Evolutionary conservation across 1,284 basidiomycete species (phyloP).

Genomic region (Austroboletus niveus): DNA sequence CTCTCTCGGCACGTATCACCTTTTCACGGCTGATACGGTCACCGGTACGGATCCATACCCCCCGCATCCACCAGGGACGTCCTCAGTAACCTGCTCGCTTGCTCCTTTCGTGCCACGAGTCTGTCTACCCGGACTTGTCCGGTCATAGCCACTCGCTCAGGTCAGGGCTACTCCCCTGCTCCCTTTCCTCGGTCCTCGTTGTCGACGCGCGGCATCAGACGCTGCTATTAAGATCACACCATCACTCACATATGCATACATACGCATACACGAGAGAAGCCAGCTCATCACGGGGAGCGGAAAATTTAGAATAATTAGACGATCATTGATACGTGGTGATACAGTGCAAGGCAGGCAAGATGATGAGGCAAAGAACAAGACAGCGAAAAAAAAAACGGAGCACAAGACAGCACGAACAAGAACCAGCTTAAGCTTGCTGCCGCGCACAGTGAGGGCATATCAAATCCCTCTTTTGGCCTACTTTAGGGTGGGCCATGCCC

Average conservation of each 20-base stretch:
- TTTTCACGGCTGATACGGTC: not conserved
- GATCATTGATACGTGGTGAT: not conserved
- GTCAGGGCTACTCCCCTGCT: not conserved
- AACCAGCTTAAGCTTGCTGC: conserved; percentile 11
- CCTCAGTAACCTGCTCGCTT: not conserved
- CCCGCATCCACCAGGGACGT: not conserved
- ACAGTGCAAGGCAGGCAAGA: not conserved
- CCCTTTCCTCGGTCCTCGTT: not conserved
- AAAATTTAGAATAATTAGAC: not conserved
- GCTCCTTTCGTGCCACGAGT: not conserved
- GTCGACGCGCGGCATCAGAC: not conserved
- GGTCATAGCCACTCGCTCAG: not conserved
- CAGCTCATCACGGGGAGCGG: not conserved
- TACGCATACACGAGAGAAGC: not conserved
- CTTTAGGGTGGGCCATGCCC: conserved; percentile 20
- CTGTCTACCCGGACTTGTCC: not conserved
- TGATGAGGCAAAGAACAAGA: not conserved
- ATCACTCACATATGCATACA: not conserved
- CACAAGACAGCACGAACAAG: not conserved
- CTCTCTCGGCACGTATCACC: not conserved
- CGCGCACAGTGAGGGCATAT: conserved; percentile 24
- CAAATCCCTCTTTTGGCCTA: conserved; percentile 17
- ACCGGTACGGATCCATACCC: not conserved
- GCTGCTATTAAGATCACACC: not conserved
- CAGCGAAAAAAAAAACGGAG: not conserved